Evolutionary conservation across 345 rosid genomes (phyloP), one percentile per base, ranked within the genome.

Genomic region (Syzygium aqueum): DNA sequence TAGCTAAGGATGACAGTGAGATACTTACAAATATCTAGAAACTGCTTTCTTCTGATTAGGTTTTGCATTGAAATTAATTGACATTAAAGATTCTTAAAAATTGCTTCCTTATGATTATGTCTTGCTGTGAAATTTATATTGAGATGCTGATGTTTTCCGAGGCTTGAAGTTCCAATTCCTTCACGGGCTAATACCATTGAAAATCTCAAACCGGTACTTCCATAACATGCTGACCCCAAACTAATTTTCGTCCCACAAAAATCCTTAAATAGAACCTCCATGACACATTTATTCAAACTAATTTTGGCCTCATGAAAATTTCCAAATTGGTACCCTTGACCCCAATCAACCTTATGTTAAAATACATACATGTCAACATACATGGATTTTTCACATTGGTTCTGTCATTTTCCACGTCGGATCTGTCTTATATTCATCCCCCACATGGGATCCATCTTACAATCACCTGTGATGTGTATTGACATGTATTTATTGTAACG

Each of bases 371-470:
- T 30, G 3, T 30, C 40, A 4, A 30, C 4, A 30, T 9, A 61
- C 1, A 0, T 63, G 5, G 40, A 63, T 63, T 28, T 63, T 19
- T 9, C 37, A 14, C 5, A 0, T 16, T 8, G 46, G 23, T 30
- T 37, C 23, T n/a, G 16, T 30, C 23, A 37, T 33, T 67, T 19
- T 33, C 25, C 25, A 1, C 5, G 46, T 17, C 6, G 0, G 0
- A 33, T 8, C 25, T 4, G 1, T 19, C 12, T 67, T 9, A 17
- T 0, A 4, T 2, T 33, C 12, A 1, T 17, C 2, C 17, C 6
- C 3, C 23, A 67, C 6, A 0, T 1, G 6, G 4, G 46, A 59
- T 59, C 7, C 2, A 0, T 59, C 67, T 27, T 61, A 15, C 1
- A n/a, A 0, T 61, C 8, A 0, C 15, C 2, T n/a, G 8, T 61